These are phyloP conservation scores for Aspergillus sclerotioniger DNA, from an alignment of 495 filamentous ascomycete species.

Conservation along the genomic window DNA sequence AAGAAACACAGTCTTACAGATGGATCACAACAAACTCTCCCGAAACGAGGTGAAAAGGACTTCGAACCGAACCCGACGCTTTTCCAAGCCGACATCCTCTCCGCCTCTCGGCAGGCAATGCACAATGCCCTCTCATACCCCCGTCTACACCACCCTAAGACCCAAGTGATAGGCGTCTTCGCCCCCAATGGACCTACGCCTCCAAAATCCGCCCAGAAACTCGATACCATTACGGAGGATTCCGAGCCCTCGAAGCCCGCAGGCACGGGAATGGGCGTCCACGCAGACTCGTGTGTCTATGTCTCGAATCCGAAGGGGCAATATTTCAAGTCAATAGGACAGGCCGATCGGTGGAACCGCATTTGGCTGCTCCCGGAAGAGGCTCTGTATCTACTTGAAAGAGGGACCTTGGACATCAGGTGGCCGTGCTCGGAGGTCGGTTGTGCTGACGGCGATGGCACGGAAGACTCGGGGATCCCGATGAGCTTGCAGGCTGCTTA, in stretches of 20 bases:
- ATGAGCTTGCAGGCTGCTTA: slow-evolving; percentile 91
- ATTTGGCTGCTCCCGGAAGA: slow-evolving; percentile 92
- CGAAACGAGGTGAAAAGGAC: slow-evolving; percentile 88
- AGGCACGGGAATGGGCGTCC: slow-evolving; percentile 24
- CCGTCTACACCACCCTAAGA: slow-evolving; percentile 60
- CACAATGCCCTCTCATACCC: slow-evolving; percentile 76
- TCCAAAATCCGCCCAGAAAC: slow-evolving; percentile 13
- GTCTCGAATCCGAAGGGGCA: slow-evolving; percentile 47
- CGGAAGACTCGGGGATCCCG: slow-evolving; percentile 62
- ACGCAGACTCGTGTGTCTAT: slow-evolving; percentile 41
- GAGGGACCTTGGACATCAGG: slow-evolving; percentile 80
- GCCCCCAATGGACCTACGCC: slow-evolving; percentile 38
- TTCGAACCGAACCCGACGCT: slow-evolving; percentile 90
- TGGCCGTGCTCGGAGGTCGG: slow-evolving; percentile 58
- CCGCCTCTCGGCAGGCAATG: slow-evolving; percentile 84
- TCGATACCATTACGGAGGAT: slow-evolving; percentile 23
- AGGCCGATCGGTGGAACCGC: slow-evolving; percentile 52
- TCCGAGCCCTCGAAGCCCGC: slow-evolving; percentile 22
- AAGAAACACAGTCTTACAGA: slow-evolving; percentile 28
- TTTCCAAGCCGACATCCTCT: slow-evolving; percentile 71
- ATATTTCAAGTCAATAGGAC: slow-evolving; percentile 58
- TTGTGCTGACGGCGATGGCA: slow-evolving; percentile 26
- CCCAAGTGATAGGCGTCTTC: slow-evolving; percentile 54
- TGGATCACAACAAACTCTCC: slow-evolving; percentile 47
- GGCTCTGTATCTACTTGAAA: slow-evolving; percentile 81